These are phyloP conservation scores for Euclidium syriacum DNA, from an alignment of 345 rosid genomes.

Conservation along the genomic window DNA sequence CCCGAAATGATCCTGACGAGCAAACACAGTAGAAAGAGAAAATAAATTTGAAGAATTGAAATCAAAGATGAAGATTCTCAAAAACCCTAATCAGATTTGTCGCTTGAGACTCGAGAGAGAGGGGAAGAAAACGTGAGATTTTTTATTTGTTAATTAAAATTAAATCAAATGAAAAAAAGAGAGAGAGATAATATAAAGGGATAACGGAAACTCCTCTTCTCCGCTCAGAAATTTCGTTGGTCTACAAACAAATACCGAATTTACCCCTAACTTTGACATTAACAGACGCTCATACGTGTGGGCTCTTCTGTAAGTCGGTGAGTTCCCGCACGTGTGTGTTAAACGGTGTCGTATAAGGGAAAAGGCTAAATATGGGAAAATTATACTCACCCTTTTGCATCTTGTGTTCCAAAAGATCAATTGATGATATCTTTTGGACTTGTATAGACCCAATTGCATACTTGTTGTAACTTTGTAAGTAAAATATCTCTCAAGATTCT, in stretches of 20 bases:
- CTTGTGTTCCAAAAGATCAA: not conserved
- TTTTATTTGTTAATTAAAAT: constrained; percentile 1
- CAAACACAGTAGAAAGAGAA: not conserved
- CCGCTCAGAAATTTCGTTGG: constrained; percentile 28
- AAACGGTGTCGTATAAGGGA: not conserved
- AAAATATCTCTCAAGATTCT: not conserved
- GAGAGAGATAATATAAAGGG: constrained; percentile 31
- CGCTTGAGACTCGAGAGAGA: constrained; percentile 28
- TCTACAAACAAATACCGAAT: not conserved
- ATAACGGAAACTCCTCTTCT: constrained; percentile 76
- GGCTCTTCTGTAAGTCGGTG: constrained; percentile 17
- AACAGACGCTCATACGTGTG: not conserved
- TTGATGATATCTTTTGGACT: not conserved
- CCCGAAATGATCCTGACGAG: not conserved
- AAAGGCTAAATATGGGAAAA: not conserved
- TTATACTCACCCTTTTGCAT: not conserved
- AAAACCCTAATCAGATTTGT: constrained; percentile 59
- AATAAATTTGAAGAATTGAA: not conserved
- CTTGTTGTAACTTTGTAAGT: not conserved
- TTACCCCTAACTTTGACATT: not conserved
- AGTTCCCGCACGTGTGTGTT: constrained; percentile 2
- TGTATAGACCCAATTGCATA: not conserved
- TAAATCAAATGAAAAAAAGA: constrained; percentile 1
- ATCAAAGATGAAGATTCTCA: constrained; percentile 22
- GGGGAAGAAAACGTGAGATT: not conserved